Evolutionary conservation across 768 basidiomycete species (phyloP), one percentile per base, ranked within the genome.

Genomic region (Phlegmacium glaucopus): DNA sequence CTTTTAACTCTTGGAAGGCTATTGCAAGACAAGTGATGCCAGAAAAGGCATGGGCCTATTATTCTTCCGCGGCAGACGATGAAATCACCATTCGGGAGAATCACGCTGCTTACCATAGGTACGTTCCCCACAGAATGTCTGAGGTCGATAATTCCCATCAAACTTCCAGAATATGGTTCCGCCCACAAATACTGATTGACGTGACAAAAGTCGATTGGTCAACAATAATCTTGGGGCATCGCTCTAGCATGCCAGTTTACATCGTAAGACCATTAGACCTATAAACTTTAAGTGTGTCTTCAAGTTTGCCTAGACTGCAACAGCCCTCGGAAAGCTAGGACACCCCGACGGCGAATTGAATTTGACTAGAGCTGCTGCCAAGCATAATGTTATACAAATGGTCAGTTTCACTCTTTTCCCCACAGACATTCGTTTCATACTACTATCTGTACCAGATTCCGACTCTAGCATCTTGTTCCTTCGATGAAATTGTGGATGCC

Each of bases 331-430:
- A n/a, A 97, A 95, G 70, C 83, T 99, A 1, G 93, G 95, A 2
- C 94, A 98, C 61, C 92, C 94, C 0, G 91, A 96, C 50, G 95
- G 95, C 8, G 95, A 98, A 69, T 75, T 95, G 15, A 91, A 87
- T 58, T 64, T 98, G 18, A 97, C 95, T 1, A 75, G 85, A 56
- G 94, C 93, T 0, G 95, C 91, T 0, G 92, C 80, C 0, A 89
- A 89, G 60, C 81, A 47, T 53, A 70, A 67, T 10, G 60, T 78
- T 27, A 75, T 78, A 41, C 77, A 78, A 49, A 77, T 78, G 77
- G 77, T 74, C 32, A 22, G 22, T 22, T 25, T 28, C 29, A 44
- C 43, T 13, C 38, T 34, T 25, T 16, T 32, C 42, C 3, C 29
- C 5, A 9, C 11, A 42, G 30, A 39, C 28, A 27, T 92, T 17